phyloP scores from a whole-genome alignment of 2,329 filamentous ascomycete species.

The Catunica adiposa region DNA sequence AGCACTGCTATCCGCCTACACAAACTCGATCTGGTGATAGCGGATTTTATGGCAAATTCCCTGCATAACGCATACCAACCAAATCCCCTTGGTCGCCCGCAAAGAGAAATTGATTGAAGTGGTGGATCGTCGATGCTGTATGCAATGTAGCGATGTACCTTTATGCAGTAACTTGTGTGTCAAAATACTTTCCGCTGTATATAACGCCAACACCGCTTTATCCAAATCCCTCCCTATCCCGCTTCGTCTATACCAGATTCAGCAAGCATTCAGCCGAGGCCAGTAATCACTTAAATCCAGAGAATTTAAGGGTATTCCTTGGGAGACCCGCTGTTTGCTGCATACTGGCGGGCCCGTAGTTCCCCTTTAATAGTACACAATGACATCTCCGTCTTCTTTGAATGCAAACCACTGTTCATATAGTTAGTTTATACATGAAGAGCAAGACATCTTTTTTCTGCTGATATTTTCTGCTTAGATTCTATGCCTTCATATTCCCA shows the following conservation, averaged over 20 bases:
- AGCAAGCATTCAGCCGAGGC: neutral
- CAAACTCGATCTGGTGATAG: neutral
- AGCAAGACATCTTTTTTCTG: too few relatives aligned
- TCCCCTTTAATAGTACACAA: neutral
- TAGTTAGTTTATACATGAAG: too few relatives aligned
- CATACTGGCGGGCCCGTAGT: neutral
- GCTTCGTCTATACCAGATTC: neutral
- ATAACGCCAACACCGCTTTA: neutral
- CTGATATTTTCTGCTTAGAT: too few relatives aligned
- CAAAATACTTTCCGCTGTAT: neutral
- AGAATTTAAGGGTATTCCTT: neutral
- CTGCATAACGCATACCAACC: slow-evolving; percentile 1
- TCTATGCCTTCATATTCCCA: too few relatives aligned
- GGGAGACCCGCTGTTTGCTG: too few relatives aligned
- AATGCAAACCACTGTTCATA: neutral
- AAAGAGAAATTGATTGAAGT: neutral
- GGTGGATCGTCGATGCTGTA: too few relatives aligned
- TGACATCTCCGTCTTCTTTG: neutral
- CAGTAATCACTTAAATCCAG: neutral
- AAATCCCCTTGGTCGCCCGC: neutral
- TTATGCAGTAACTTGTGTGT: neutral
- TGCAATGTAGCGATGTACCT: neutral
- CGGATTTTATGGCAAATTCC: neutral
- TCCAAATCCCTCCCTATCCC: neutral
- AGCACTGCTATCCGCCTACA: too few relatives aligned